Base-by-base conservation (phyloP, 2,329 filamentous ascomycete genomes). In the Calonectria honghensis region DNA sequence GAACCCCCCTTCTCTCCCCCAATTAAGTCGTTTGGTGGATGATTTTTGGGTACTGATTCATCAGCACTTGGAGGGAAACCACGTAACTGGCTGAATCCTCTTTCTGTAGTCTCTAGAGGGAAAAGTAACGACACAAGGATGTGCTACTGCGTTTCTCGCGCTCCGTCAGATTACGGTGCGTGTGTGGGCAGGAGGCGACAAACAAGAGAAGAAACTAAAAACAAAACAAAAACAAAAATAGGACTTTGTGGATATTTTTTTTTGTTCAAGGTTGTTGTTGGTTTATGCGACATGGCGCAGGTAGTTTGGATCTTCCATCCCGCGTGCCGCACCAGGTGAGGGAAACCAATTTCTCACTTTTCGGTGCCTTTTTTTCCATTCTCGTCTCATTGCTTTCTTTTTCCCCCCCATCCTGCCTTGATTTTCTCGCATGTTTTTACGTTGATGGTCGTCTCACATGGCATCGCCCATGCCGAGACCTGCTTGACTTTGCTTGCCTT, bases 211-310 rank as follows among this genome's bases (percentile, higher is more conserved):
- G 32, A 32, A 57, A 9, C 20, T 24, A 39, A 39, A 18, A 41
- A 48, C 11, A n/a, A 48, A 11, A 48, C 6, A n/a, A 24, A 24
- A 13, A 24, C 13, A 48, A 48, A 48, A 48, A 9, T 48, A 48
- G 45, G 45, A 48, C 45, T 48, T 48, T 48, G 45, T 48, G 45
- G 18, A 45, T 18, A 1, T 20, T 24, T n/a, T 24, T 18, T 20
- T 11, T 39, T 13, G 9, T 39, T 11, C 16, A 11, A 48, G 3
- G 45, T 48, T n/a, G 45, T 48, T n/a, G 45, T 48, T 48, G 20
- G 45, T 48, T 48, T 48, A 48, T 48, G 45, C 45, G 18, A 48
- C 45, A 48, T 48, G 45, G 45, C 45, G n/a, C n/a, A 48, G 20
- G n/a, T 24, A 48, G 9, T n/a, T 48, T 48, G 10, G 7, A 24